Evolutionary conservation across 2,329 filamentous ascomycete genomes (phyloP).

Genomic region (Salinomyces thailandicus): DNA sequence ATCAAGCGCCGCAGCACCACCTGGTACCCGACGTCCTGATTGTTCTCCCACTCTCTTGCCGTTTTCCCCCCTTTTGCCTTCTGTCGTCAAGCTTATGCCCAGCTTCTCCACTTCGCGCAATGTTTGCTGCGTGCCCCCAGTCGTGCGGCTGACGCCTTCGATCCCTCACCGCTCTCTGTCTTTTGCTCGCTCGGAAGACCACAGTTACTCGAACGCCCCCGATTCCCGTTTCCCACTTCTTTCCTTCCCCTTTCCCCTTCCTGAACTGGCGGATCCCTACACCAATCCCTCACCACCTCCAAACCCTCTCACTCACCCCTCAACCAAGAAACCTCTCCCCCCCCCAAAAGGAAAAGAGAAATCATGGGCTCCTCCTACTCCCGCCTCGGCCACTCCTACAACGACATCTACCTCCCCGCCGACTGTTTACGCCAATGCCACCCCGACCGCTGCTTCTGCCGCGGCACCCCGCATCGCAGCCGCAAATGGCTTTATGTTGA

Average conservation of each 20-base stretch:
- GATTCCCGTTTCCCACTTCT: background rate
- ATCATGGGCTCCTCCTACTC: conserved; percentile 17
- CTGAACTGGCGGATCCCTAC: background rate
- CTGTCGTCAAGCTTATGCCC: background rate
- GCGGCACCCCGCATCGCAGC: conserved; percentile 10
- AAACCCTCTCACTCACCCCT: no score
- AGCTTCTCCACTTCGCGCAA: conserved; percentile 1
- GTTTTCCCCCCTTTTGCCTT: background rate
- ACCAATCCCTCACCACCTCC: no score
- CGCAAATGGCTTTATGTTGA: conserved; percentile 18
- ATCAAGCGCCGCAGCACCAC: background rate
- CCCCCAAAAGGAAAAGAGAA: no score
- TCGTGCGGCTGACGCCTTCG: background rate
- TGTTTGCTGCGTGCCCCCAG: conserved; percentile 4
- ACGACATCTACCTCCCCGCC: conserved; percentile 17
- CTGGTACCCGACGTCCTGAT: background rate
- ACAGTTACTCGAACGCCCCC: background rate
- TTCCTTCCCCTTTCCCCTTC: background rate
- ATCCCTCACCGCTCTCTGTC: conserved; percentile 6
- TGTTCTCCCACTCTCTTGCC: background rate
- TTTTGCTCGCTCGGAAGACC: no score
- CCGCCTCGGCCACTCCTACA: conserved; percentile 11
- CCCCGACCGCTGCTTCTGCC: conserved; percentile 14
- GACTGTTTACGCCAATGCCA: conserved; percentile 17
- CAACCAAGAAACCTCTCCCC: no score